Evolutionary conservation across 352 stramenopile genomes (phyloP).

Genomic region (Pelagophyceae sp.): DNA sequence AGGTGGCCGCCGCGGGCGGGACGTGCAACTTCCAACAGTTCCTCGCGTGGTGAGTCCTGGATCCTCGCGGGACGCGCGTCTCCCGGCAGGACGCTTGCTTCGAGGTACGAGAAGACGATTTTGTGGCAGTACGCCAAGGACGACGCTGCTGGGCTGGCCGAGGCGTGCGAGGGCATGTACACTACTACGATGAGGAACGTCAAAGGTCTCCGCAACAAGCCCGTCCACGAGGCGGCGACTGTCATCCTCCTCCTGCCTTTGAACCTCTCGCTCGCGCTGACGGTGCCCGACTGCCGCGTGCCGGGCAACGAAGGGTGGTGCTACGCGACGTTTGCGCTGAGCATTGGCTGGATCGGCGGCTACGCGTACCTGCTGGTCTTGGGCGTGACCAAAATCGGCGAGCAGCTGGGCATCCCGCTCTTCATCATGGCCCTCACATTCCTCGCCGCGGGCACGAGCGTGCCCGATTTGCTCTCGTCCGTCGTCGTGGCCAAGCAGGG

Average conservation of each 20-base stretch:
- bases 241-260: constrained; percentile 40
- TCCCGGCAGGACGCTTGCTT: too few species aligned
- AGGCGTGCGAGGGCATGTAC: constrained; percentile 5
- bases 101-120: constrained; percentile 51
- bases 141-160: constrained; percentile 31
- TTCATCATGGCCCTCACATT: constrained; percentile 60
- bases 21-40: constrained; percentile 52
- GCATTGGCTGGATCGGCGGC: constrained; percentile 55
- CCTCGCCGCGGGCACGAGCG: constrained; percentile 58
- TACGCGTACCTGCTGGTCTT: constrained; percentile 58
- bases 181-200: not conserved
- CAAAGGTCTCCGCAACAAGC: not conserved
- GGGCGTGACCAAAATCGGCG: constrained; percentile 52
- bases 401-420: constrained; percentile 48
- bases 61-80: too few species aligned
- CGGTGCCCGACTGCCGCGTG: constrained; percentile 50
- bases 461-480: constrained; percentile 58
- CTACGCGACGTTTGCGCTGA: constrained; percentile 52
- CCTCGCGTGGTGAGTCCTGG: too few species aligned
- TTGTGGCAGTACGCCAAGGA: constrained; percentile 46
- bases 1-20: too few species aligned
- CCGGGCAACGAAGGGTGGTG: constrained; percentile 43
- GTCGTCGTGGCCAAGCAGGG: constrained; percentile 60
- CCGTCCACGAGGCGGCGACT: not conserved
- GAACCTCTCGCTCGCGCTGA: constrained; percentile 47